Base-by-base conservation (phyloP, 75 land plant species). In the Larix kaempferi region DNA sequence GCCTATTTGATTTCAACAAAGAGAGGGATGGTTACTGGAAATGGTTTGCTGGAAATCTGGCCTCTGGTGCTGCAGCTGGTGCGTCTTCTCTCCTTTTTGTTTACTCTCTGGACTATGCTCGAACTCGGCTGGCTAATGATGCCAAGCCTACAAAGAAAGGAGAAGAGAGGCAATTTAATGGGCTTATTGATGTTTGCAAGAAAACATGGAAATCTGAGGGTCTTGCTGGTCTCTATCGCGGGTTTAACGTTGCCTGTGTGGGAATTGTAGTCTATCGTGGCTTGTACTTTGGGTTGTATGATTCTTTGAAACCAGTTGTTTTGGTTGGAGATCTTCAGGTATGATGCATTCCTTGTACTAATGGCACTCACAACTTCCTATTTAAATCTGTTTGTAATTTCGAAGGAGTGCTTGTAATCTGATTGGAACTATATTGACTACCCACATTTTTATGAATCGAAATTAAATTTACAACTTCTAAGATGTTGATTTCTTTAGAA, bases 21-120 rank as follows among this genome's bases (percentile, higher is more conserved):
- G 93, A 91, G 73, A 88, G 77, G 41, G 93, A 91, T 83, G 93
- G 93, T 15, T 88, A 88, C 87, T 91, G 93, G 93, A 88, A 86
- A 58, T 88, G 93, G 90, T 91, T 91, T 83, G 91, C 84, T 61
- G 91, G 93, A 2, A 91, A 91, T 73, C 60, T 91, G 84, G 93
- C 85, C 33, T 91, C 93, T 65, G 93, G 93, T 77, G 93, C 87
- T 62, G 90, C 91, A 58, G 93, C 93, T 41, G 93, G 93, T 78
- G 93, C 93, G 14, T 84, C 89, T 23, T 91, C 91, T 16, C 82
- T 84, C 19, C 80, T 89, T 22, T 89, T 91, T 81, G 93, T 91
- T 41, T 91, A 91, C 78, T 91, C 93, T 59, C 62, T 91, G 85
- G 93, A 91, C 64, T 91, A 89, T 76, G 93, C 93, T 2, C 78